A percentile compares a stretch with the other conserved stretches of the same genome.
Evolutionary conservation across 768 basidiomycete species (phyloP).

Genomic region (Termitomyces titanicus): DNA sequence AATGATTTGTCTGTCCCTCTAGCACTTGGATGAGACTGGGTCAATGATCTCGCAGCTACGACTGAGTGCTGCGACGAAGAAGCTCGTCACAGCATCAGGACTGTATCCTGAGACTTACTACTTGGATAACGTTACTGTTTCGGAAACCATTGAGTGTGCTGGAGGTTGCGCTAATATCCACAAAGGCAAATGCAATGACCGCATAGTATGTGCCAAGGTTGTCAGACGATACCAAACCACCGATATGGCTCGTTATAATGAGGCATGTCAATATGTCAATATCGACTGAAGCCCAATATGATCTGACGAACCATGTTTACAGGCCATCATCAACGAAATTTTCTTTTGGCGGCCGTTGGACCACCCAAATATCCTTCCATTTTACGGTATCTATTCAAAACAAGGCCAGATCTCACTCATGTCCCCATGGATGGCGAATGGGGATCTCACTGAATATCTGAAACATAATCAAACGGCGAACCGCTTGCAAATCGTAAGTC

Average conservation of each 20-base stretch:
- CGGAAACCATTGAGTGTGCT: not conserved
- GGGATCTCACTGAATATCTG: not conserved
- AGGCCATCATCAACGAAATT: not conserved
- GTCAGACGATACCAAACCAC: not conserved
- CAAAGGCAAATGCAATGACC: not conserved
- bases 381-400: not conserved
- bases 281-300: not conserved
- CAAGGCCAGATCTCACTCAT: not conserved
- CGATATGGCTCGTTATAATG: not conserved
- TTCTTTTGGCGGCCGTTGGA: not conserved
- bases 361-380: conserved; percentile 2
- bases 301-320: not conserved
- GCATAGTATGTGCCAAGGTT: not conserved
- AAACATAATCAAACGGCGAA: not conserved
- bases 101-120: not conserved
- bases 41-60: not conserved
- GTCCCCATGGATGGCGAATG: conserved; percentile 5
- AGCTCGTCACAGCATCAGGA: not conserved
- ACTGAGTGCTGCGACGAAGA: not conserved
- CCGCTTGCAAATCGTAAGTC: not conserved
- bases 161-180: conserved; percentile 4
- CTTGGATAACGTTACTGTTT: not conserved
- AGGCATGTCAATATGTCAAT: not conserved
- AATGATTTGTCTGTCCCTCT: not conserved
- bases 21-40: not conserved